Base-by-base conservation (phyloP, 371 early-diverging fungal genomes). In the Lichtheimia corymbifera region DNA sequence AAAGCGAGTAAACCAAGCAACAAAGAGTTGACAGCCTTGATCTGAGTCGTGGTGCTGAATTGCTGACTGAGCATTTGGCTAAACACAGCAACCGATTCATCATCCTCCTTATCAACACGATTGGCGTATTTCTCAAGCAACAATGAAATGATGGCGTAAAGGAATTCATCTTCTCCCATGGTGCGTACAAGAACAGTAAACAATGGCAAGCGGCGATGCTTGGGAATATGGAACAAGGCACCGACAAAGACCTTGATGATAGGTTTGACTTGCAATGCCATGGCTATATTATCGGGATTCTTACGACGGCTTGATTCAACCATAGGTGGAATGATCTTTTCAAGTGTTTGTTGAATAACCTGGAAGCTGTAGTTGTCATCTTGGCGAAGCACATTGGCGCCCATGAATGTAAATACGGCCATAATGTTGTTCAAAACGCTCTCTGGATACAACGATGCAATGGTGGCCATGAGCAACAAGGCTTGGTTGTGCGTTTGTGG, bases 361-460 rank as follows among this genome's bases (percentile, higher is more conserved):
- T 92, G 91, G 91, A 96, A 95, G 63, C 91, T 92, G 84, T 95
- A 97, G 65, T 90, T 89, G 72, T 98, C 97, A 74, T 98, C 97
- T 73, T 95, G 94, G 14, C 93, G 89, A 59, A 97, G 65, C 0
- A 95, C 91, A 65, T 92, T 95, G 52, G 93, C 93, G n/a, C 97
- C 97, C 97, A 98, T 95, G 68, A 97, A 97, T 7, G 97, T 98
- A 68, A 98, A 97, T 28, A 97, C 88, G 18, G 96, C 93, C 93
- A 98, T 96, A 55, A 96, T 91, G 72, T 94, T 91, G 66, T 92
- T 85, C 51, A 98, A 77, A 11, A 98, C 96, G 54, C 80, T 82
- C 51, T 95, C 91, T 2, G 96, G 93, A 65, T 86, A 89, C 59
- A 90, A 72, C 12, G 85, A 77, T 0, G 95, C 95, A 50, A 97